Evolutionary conservation across 257 asterid species (phyloP), one percentile per base, ranked within the genome.

Genomic region (Lycium barbarum): DNA sequence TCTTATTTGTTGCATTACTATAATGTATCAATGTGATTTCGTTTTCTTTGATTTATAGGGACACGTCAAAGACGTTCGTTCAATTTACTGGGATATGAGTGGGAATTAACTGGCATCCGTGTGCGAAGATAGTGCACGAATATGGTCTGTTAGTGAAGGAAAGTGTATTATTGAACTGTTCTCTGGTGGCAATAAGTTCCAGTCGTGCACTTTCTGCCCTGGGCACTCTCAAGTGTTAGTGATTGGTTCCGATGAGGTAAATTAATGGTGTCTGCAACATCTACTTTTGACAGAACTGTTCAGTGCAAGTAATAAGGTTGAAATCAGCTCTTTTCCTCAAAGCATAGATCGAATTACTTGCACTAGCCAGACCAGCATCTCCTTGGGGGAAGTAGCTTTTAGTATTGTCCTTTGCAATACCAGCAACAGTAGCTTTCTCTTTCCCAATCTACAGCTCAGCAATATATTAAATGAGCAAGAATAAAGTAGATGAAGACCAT

Each of bases 141-240:
- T 91, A 22, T 91, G 93, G 92, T 85, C 91, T 67, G 54, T 40
- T 2, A 7, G 71, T 0, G 90, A 89, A 12, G 89, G 33, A 26
- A 26, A 26, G 33, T 26, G 33, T 26, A 26, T 26, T 0, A 0
- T 26, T 26, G 33, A 26, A 79, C 54, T 91, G 86, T 71, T 36
- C 7, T 85, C 88, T 51, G 13, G 53, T 81, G 91, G 85, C 0
- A 84, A 85, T 80, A 87, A 83, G 73, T 92, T 91, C 63, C 83
- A 84, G 4, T 91, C 92, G 0, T 88, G 92, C 91, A 87, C 89
- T 9, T 91, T 89, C 87, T 91, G 87, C 83, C 93, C 92, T 2
- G 90, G 53, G 12, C 67, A 88, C 54, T 47, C 85, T 13, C 91
- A 86, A 61, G 90, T 89, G 36, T 86, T 87, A 81, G 89, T 80